Conservation (phyloP, 2,329 filamentous ascomycete species). For the Cadophora sp. region DNA sequence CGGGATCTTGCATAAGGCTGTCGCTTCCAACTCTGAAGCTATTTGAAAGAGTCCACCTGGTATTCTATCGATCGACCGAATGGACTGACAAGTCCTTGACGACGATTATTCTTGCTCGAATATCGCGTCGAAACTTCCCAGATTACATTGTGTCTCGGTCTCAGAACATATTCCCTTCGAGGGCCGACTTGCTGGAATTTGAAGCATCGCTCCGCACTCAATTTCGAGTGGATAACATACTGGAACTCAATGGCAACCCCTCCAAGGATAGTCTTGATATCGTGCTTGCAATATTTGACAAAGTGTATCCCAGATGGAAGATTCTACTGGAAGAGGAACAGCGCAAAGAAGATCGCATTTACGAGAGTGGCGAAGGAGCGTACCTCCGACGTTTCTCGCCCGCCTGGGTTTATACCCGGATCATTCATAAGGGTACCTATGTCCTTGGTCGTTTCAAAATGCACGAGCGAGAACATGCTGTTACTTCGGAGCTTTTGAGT, state of each 20-base stretch:
- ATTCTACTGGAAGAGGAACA: slow-evolving; percentile 75
- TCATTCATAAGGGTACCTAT: slow-evolving; percentile 85
- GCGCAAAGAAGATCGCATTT: slow-evolving; percentile 76
- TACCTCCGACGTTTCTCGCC: slow-evolving; percentile 91
- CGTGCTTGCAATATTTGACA: slow-evolving; percentile 75
- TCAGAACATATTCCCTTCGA: slow-evolving; percentile 83
- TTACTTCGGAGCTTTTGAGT: slow-evolving; percentile 76
- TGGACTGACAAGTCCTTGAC: slow-evolving; percentile 98
- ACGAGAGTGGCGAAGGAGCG: slow-evolving; percentile 83
- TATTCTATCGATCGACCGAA: slow-evolving; percentile 94
- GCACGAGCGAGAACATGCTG: slow-evolving; percentile 75
- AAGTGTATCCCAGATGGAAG: slow-evolving; percentile 83
- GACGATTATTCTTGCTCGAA: slow-evolving; percentile 91
- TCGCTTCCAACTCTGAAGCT: slow-evolving; percentile 75
- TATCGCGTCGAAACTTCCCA: slow-evolving; percentile 86
- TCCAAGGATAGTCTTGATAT: slow-evolving; percentile 69
- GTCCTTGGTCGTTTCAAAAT: slow-evolving; percentile 84
- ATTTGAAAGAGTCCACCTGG: slow-evolving; percentile 92
- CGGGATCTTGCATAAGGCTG: slow-evolving; percentile 85
- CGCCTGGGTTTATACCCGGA: slow-evolving; percentile 90
- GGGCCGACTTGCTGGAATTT: slow-evolving; percentile 81
- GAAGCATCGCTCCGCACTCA: slow-evolving; percentile 86
- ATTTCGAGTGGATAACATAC: slow-evolving; percentile 77
- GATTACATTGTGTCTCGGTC: slow-evolving; percentile 90
- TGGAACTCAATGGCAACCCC: slow-evolving; percentile 79